These are phyloP conservation scores for Holtermannia corniformis DNA, from an alignment of 768 basidiomycete species.

Conservation along the genomic window DNA sequence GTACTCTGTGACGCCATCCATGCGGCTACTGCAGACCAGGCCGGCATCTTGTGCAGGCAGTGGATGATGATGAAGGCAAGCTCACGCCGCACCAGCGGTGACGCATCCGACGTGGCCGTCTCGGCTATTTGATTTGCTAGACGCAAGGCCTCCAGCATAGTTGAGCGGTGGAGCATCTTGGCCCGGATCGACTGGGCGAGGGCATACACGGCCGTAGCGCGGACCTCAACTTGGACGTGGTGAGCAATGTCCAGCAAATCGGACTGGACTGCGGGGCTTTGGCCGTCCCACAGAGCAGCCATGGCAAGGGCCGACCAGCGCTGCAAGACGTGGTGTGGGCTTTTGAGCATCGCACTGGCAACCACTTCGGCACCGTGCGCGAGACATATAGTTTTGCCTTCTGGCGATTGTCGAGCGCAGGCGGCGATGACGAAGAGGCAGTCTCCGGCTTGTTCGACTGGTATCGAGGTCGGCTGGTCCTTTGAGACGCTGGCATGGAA, in stretches of 20 bases:
- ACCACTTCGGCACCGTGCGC: neutral
- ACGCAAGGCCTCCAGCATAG: neutral
- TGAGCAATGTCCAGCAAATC: constrained; percentile 12
- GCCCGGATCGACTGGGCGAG: constrained; percentile 16
- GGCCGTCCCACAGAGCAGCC: constrained; percentile 14
- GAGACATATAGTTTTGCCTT: neutral
- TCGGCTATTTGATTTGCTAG: constrained; percentile 3
- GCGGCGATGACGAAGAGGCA: neutral
- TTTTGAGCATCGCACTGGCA: constrained; percentile 11
- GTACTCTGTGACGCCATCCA: neutral
- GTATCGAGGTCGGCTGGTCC: neutral
- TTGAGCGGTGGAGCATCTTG: neutral
- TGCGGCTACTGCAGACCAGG: neutral
- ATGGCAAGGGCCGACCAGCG: constrained; percentile 33
- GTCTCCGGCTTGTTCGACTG: neutral
- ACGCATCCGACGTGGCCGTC: constrained; percentile 13
- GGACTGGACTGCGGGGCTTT: neutral
- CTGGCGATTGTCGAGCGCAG: neutral
- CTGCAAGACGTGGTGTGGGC: constrained; percentile 11
- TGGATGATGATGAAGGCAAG: constrained; percentile 6
- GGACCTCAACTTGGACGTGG: constrained; percentile 15
- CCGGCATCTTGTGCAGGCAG: neutral
- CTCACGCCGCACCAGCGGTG: constrained; percentile 27
- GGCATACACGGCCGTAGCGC: constrained; percentile 28
- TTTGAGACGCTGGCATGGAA: neutral